These are phyloP conservation scores for Sedum album DNA, from an alignment of 164 flowering plant genomes.

Conservation along the genomic window DNA sequence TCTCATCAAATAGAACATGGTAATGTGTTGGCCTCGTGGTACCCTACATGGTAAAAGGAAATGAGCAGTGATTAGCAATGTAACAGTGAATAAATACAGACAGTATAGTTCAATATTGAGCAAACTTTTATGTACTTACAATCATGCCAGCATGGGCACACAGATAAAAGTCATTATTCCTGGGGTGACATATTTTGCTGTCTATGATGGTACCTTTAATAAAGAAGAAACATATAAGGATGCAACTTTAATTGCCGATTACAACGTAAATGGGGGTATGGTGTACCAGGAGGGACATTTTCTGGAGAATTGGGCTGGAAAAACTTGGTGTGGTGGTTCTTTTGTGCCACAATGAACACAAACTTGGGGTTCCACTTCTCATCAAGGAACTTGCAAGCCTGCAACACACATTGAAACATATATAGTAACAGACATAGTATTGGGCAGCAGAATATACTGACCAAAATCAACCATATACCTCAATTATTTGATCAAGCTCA, in stretches of 20 bases:
- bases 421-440: not conserved
- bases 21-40: constrained; percentile 77
- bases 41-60: constrained; percentile 29
- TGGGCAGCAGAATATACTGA: not conserved
- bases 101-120: not conserved
- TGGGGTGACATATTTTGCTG: constrained; percentile 65
- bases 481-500: constrained; percentile 72
- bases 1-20: constrained; percentile 61
- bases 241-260: not conserved
- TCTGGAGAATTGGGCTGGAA: constrained; percentile 58
- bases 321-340: constrained; percentile 81
- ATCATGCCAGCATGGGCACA: constrained; percentile 95
- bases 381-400: constrained; percentile 86
- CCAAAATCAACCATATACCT: constrained; percentile 29
- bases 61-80: not conserved
- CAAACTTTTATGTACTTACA: constrained; percentile 39
- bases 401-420: constrained; percentile 2
- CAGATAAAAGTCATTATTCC: constrained; percentile 74
- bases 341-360: constrained; percentile 70
- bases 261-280: not conserved
- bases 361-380: constrained; percentile 67
- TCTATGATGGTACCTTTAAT: constrained; percentile 75
- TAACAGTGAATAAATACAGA: not conserved
- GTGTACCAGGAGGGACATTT: constrained; percentile 83
- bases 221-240: not conserved